Base-by-base conservation (phyloP, 106 monocot species). In the Gastrodia elata region DNA sequence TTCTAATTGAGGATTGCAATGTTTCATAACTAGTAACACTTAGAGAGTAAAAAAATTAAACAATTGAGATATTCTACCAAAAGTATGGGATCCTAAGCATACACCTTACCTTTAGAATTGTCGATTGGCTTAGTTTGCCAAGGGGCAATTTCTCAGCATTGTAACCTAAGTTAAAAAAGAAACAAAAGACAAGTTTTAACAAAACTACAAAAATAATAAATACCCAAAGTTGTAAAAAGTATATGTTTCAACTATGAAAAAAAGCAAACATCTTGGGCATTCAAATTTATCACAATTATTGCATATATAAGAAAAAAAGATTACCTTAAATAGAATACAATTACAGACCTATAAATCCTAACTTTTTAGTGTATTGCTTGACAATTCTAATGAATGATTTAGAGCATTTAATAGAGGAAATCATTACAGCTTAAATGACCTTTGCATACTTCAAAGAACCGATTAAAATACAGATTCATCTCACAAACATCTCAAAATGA, bases 121-220 rank as follows among this genome's bases (percentile, higher is more conserved):
- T 95, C 35, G 95, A 95, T 81, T 89, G 85, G 80, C 95, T 95
- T n/a, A 95, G 82, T 75, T 92, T 95, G 48, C 95, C 95, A 74
- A 95, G 89, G 64, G 95, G 95, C 74, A 95, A 78, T 75, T 92
- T 95, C 39, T 95, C 87, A 80, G 95, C 87, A 87, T 95, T 92
- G 52, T 95, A 95, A 22, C 95, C 95, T 95, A 39, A n/a, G 40
- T 3, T 61, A 78, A 39, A 57, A 44, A 72, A 27, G 44, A 4
- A 46, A 3, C 32, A 5, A 39, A 9, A n/a, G 5, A 20, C 55
- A 15, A 42, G 42, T 42, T 42, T 9, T 42, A 55, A 55, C 18
- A 55, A 55, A 55, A 55, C 55, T 55, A 55, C 18, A 2, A 55
- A 42, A 55, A 57, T 58, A 58, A 58, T 26, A 26, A 25, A 61